phyloP scores from a whole-genome alignment of 2,329 filamentous ascomycete genomes.

The Colletotrichum higginsianum region DNA sequence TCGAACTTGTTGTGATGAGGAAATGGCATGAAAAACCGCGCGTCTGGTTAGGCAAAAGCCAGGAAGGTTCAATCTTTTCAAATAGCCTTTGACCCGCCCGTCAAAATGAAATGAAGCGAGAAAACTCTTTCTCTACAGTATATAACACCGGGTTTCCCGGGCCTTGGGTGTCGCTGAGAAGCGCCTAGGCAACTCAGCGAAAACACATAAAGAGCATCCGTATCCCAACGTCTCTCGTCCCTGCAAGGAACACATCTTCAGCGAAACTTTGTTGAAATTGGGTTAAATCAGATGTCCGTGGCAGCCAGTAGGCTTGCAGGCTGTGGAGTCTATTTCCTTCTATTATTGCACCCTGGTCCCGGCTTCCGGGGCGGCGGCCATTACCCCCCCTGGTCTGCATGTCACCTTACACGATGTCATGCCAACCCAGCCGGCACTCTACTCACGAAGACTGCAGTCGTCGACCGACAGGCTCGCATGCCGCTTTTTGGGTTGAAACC shows the following conservation, averaged over 20 bases:
- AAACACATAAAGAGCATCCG: background rate
- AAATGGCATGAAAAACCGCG: background rate
- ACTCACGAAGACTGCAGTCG: background rate
- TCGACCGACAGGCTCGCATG: slow-evolving; percentile 2
- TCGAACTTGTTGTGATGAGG: background rate
- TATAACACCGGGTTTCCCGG: background rate
- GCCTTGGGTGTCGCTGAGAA: background rate
- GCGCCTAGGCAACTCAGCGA: slow-evolving; percentile 1
- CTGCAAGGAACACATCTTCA: slow-evolving; percentile 11
- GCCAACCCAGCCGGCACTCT: slow-evolving; percentile 23
- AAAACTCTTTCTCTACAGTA: background rate
- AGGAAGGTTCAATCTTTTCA: slow-evolving; percentile 5
- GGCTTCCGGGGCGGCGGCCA: background rate
- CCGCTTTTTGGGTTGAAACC: background rate
- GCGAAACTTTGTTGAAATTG: slow-evolving; percentile 24
- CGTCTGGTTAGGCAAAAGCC: slow-evolving; percentile 6
- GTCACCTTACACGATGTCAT: slow-evolving; percentile 23
- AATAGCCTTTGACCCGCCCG: background rate
- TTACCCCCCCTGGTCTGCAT: slow-evolving; percentile 3
- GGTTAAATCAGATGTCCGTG: slow-evolving; percentile 10
- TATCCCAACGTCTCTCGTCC: background rate
- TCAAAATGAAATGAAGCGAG: slow-evolving; percentile 8
- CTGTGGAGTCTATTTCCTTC: background rate
- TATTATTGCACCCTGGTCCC: background rate
- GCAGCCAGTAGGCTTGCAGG: background rate